Percentiles rank a stretch among this genome's conserved stretches.
These are phyloP conservation scores for Euphorbia lathyris DNA, from an alignment of 345 rosid genomes.

Conservation along the genomic window DNA sequence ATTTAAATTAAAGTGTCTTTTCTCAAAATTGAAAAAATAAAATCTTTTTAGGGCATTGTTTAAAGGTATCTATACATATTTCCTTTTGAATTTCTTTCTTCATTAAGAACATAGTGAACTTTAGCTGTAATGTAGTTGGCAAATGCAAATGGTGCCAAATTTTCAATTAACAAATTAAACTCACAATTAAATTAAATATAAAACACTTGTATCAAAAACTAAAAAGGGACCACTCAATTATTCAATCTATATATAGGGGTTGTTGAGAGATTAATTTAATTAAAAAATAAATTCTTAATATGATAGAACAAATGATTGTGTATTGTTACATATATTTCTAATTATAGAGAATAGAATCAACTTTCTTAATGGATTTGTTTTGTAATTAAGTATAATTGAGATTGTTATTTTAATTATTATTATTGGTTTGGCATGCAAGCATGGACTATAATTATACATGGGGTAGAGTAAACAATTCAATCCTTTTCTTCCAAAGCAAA, in stretches of 20 bases:
- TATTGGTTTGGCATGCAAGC: background rate
- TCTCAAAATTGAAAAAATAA: background rate
- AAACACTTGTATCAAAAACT: background rate
- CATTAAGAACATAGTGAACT: slow-evolving; percentile 9
- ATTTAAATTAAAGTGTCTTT: background rate
- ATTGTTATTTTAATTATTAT: no score
- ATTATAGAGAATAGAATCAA: no score
- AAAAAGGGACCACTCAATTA: background rate
- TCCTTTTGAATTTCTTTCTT: background rate
- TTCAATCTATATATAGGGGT: background rate
- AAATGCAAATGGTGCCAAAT: slow-evolving; percentile 1
- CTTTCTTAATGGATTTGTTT: background rate
- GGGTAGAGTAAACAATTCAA: no score
- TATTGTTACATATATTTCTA: background rate
- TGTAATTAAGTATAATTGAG: background rate
- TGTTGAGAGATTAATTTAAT: slow-evolving; percentile 7
- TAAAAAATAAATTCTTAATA: background rate
- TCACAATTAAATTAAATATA: background rate
- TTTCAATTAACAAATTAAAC: background rate
- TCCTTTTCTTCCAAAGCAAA: background rate
- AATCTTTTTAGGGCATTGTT: background rate
- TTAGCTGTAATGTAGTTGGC: slow-evolving; percentile 25
- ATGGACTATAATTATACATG: background rate
- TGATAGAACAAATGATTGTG: background rate
- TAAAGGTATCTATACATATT: background rate